Percentiles rank a stretch among this genome's conserved stretches.
phyloP scores from a whole-genome alignment of 768 basidiomycete genomes.

The Suillus americanus region DNA sequence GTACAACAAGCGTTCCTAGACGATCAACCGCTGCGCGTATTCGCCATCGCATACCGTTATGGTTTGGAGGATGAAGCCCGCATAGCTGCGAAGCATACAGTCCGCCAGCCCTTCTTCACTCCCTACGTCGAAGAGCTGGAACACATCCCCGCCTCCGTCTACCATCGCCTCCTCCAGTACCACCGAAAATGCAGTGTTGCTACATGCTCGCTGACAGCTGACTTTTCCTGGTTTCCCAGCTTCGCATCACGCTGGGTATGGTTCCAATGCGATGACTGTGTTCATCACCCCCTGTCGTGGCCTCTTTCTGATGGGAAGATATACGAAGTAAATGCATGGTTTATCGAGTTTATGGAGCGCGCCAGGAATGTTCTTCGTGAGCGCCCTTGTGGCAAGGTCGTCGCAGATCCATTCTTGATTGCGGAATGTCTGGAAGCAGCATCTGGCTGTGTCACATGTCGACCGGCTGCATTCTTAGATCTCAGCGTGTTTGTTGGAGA shows the following conservation, averaged over 20 bases:
- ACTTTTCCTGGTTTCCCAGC: constrained; percentile 37
- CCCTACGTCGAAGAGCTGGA: constrained; percentile 37
- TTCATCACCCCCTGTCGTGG: constrained; percentile 34
- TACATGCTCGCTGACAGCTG: constrained; percentile 30
- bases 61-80: constrained; percentile 32
- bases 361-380: constrained; percentile 29
- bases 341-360: constrained; percentile 36
- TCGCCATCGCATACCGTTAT: constrained; percentile 40
- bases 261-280: constrained; percentile 39
- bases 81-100: constrained; percentile 35
- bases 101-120: constrained; percentile 35
- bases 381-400: constrained; percentile 30
- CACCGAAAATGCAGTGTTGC: constrained; percentile 34
- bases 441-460: constrained; percentile 27
- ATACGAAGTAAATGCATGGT: constrained; percentile 35
- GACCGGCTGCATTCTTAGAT: constrained; percentile 30
- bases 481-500: constrained; percentile 32
- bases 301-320: constrained; percentile 35
- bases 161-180: constrained; percentile 38
- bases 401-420: constrained; percentile 29
- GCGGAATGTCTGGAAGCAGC: constrained; percentile 31
- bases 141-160: constrained; percentile 35
- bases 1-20: constrained; percentile 26
- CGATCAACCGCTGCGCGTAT: constrained; percentile 35
- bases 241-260: constrained; percentile 38